These are phyloP conservation scores for Globisporangium acanthophoron DNA, from an alignment of 352 stramenopile species.

Conservation along the genomic window DNA sequence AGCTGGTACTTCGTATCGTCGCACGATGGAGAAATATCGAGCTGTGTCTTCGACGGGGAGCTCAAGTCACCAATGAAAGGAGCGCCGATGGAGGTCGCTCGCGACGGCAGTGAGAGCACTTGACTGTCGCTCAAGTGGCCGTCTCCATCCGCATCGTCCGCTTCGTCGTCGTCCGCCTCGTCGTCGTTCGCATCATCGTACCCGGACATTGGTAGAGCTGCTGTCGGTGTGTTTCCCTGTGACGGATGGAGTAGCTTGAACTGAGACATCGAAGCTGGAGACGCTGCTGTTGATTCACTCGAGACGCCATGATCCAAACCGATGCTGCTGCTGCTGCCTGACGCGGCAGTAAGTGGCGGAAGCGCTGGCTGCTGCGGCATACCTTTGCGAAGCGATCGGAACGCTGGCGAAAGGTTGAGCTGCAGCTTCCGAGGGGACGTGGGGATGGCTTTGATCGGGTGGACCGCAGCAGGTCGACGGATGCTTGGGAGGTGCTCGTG, in stretches of 20 bases:
- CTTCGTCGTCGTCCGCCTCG: neutral
- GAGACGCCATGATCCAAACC: neutral
- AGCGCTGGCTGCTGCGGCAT: slow-evolving; percentile 62
- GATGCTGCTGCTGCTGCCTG: neutral
- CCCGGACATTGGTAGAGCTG: neutral
- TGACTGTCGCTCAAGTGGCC: slow-evolving; percentile 2
- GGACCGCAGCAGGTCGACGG: slow-evolving; percentile 15
- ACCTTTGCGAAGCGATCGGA: slow-evolving; percentile 60
- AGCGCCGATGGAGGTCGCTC: slow-evolving; percentile 9
- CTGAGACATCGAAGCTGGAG: neutral
- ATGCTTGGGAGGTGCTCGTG: slow-evolving; percentile 22
- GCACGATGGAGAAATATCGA: neutral
- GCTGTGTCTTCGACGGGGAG: neutral
- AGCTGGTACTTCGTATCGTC: slow-evolving; percentile 45
- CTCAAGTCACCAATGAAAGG: slow-evolving; percentile 34
- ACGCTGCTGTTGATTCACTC: neutral
- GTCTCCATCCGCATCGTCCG: neutral
- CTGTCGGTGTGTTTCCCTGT: neutral
- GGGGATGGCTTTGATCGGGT: slow-evolving; percentile 54
- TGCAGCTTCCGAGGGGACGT: slow-evolving; percentile 44
- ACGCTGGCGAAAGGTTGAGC: slow-evolving; percentile 54
- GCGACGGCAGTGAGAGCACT: slow-evolving; percentile 5
- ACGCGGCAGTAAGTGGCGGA: slow-evolving; percentile 38
- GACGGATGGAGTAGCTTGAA: neutral
- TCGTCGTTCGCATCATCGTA: too few relatives aligned